phyloP scores from a whole-genome alignment of 2,329 filamentous ascomycete species.

The Exserohilum turcica region DNA sequence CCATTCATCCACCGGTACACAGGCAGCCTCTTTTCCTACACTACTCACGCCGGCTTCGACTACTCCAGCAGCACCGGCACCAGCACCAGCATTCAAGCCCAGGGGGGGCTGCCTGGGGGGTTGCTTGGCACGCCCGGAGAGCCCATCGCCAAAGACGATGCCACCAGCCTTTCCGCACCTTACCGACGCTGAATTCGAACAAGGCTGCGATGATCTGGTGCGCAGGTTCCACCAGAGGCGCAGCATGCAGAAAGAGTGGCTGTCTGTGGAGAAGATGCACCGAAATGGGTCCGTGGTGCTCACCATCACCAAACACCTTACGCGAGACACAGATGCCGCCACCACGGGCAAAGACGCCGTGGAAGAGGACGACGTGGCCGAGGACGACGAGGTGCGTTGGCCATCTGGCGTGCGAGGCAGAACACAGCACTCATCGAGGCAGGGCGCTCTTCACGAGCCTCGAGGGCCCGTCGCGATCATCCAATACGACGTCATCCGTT shows the following conservation, averaged over 20 bases:
- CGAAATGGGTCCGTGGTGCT: conserved; percentile 21
- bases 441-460: conserved; percentile 23
- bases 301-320: conserved; percentile 29
- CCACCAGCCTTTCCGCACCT: conserved; percentile 38
- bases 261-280: conserved; percentile 25
- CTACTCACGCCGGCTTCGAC: background rate
- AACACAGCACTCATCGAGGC: background rate
- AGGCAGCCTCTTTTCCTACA: background rate
- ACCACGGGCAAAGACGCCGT: background rate
- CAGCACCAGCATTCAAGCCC: background rate
- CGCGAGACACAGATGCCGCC: background rate
- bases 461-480: conserved; percentile 7
- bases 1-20: too few species aligned
- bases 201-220: conserved; percentile 31
- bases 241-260: conserved; percentile 30
- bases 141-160: conserved; percentile 1
- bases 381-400: conserved; percentile 27
- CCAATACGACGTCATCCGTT: conserved; percentile 52
- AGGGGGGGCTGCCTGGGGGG: background rate
- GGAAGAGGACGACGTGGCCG: conserved; percentile 15
- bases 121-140: background rate
- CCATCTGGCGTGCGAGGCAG: background rate
- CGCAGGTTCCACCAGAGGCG: conserved; percentile 18
- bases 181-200: conserved; percentile 32
- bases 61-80: background rate